A percentile compares a stretch with the other conserved stretches of the same genome.
Evolutionary conservation across 2,329 filamentous ascomycete genomes (phyloP).

Genomic region (Colletotrichum sp.): DNA sequence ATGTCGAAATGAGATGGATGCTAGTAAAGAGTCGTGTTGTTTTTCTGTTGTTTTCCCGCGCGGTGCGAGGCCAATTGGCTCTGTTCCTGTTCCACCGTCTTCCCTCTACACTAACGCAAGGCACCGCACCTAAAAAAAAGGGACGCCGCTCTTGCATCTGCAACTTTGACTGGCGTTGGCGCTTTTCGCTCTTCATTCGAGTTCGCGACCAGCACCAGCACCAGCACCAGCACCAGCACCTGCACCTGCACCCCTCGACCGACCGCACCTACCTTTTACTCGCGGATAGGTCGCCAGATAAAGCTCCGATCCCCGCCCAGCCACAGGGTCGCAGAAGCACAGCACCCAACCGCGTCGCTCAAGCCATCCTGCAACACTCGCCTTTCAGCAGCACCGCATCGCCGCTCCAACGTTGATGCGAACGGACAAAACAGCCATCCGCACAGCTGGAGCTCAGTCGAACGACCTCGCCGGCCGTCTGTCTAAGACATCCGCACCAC

Average conservation of each 20-base stretch:
- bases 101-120: not conserved
- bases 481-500: not conserved
- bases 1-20: not conserved
- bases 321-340: slow-evolving; percentile 3
- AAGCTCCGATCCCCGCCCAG: not conserved
- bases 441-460: not conserved
- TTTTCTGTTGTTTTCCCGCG: not conserved
- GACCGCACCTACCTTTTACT: not conserved
- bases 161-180: not conserved
- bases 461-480: not conserved
- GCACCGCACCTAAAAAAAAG: not conserved
- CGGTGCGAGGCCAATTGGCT: not conserved
- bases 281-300: not conserved
- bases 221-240: not conserved
- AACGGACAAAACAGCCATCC: not conserved
- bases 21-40: not conserved
- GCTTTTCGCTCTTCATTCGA: not conserved
- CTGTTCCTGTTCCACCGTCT: not conserved
- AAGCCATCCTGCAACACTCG: not conserved
- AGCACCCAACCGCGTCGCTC: not conserved
- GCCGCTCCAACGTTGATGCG: not conserved
- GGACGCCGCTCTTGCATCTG: not conserved
- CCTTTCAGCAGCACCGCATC: not conserved
- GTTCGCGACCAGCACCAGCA: not conserved
- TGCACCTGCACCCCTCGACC: not conserved